Percentiles rank a stretch among this genome's conserved stretches.
Conservation (phyloP, 306 rosid species). For the Cucumis hystrix region DNA sequence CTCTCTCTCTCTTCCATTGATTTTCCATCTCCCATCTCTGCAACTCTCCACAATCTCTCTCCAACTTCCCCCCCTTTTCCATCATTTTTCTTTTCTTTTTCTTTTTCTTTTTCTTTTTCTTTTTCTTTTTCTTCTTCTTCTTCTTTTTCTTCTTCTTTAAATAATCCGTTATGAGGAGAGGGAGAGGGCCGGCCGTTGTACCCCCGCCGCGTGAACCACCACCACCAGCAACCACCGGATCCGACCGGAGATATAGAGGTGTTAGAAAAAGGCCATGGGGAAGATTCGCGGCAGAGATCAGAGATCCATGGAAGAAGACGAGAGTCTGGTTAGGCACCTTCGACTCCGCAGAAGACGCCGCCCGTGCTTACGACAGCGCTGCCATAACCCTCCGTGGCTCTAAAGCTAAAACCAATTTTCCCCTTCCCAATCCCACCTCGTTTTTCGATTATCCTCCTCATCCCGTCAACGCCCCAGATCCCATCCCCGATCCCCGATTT, state of each 20-base stretch:
- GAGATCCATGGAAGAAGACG: slow-evolving; percentile 75
- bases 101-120: no score
- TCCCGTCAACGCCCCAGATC: slow-evolving; percentile 13
- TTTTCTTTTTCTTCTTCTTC: no score
- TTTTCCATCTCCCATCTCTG: background rate
- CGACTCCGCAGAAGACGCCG: slow-evolving; percentile 77
- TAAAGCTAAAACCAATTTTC: slow-evolving; percentile 69
- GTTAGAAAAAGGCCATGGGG: slow-evolving; percentile 89
- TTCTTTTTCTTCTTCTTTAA: no score
- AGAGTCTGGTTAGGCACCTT: slow-evolving; percentile 84
- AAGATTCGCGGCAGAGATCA: slow-evolving; percentile 80
- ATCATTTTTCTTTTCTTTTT: no score
- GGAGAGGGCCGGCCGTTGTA: slow-evolving; percentile 22
- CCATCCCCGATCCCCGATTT: slow-evolving; percentile 29
- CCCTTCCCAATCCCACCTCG: slow-evolving; percentile 15
- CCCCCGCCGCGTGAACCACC: background rate
- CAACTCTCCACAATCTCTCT: background rate
- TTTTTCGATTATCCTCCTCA: slow-evolving; percentile 18
- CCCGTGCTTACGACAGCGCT: slow-evolving; percentile 68
- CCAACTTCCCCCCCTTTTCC: background rate
- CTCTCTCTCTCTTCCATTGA: slow-evolving; percentile 2
- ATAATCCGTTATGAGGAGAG: slow-evolving; percentile 31
- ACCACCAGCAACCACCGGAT: slow-evolving; percentile 14
- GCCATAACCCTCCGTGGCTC: slow-evolving; percentile 67
- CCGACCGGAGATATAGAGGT: slow-evolving; percentile 52